These are phyloP conservation scores for Erysimum cheiri DNA, from an alignment of 441 rosid species.

Conservation along the genomic window DNA sequence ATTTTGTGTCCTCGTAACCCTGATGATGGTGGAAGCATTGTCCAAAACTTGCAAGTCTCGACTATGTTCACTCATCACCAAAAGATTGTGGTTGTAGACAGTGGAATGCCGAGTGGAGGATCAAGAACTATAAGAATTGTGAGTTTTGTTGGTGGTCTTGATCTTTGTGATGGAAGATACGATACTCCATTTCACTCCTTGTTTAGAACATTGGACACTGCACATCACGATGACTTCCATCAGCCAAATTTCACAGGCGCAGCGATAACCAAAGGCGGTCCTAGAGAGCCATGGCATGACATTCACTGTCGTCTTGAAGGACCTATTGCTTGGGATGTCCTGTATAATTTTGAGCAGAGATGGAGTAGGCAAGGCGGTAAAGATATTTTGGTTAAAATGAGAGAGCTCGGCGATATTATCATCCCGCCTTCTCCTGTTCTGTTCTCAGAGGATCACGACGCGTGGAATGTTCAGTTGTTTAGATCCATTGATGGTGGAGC, in stretches of 20 bases:
- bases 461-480: constrained; percentile 92
- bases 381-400: constrained; percentile 73
- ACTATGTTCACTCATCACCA: constrained; percentile 99
- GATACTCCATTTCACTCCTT: constrained; percentile 93
- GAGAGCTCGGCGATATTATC: constrained; percentile 74
- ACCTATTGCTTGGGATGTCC: constrained; percentile 95
- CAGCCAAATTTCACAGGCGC: constrained; percentile 90
- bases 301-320: constrained; percentile 97
- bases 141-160: constrained; percentile 96
- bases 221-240: constrained; percentile 96
- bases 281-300: constrained; percentile 99
- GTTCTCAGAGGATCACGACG: constrained; percentile 77
- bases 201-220: constrained; percentile 93
- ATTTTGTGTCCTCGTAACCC: constrained; percentile 93
- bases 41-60: constrained; percentile 81
- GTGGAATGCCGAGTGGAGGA: constrained; percentile 61
- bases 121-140: constrained; percentile 71
- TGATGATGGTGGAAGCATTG: constrained; percentile 95
- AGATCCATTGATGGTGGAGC: constrained; percentile 99
- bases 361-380: constrained; percentile 96
- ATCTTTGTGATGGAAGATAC: constrained; percentile 97
- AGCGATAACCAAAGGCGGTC: constrained; percentile 90
- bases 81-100: constrained; percentile 92
- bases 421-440: constrained; percentile 92
- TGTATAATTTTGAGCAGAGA: constrained; percentile 93